Evolutionary conservation across 1,139 yeast genomes (phyloP).

Genomic region (Yamadazyma pseudoaaseri): DNA sequence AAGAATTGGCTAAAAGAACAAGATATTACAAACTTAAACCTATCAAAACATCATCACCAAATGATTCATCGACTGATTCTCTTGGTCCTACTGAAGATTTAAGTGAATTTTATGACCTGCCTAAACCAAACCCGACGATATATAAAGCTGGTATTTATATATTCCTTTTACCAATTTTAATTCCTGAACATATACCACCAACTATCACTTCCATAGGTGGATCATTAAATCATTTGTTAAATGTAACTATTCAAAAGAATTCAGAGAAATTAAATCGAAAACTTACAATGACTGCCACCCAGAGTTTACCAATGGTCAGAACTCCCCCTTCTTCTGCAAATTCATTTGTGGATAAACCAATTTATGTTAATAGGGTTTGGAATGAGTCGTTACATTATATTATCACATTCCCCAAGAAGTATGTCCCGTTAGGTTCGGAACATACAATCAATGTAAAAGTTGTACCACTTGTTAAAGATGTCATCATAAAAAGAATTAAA

Average conservation of each 20-base stretch:
- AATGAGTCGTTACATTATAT: constrained; percentile 76
- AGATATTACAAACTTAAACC: constrained; percentile 31
- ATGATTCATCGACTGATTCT: constrained; percentile 3
- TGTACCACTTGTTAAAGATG: constrained; percentile 68
- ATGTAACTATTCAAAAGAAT: constrained; percentile 29
- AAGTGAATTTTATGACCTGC: constrained; percentile 4
- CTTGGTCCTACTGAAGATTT: constrained; percentile 3
- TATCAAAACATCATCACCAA: constrained; percentile 10
- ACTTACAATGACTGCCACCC: constrained; percentile 27
- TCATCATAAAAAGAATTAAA: constrained; percentile 67
- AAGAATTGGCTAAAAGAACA: constrained; percentile 37
- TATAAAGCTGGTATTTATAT: constrained; percentile 77
- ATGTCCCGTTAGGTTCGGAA: constrained; percentile 67
- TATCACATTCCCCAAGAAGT: constrained; percentile 73
- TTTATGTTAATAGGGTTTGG: constrained; percentile 82
- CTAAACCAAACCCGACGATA: constrained; percentile 11
- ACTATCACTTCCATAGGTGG: constrained; percentile 60
- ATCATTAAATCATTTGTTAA: constrained; percentile 35
- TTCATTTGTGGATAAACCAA: constrained; percentile 74
- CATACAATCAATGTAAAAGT: constrained; percentile 63
- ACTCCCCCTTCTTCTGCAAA: constrained; percentile 80
- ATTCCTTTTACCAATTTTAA: constrained; percentile 67
- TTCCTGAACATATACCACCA: constrained; percentile 74
- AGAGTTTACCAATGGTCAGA: constrained; percentile 57
- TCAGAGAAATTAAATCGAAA: constrained; percentile 39